phyloP scores from a whole-genome alignment of 805 yeast genomes.

The Saturnispora ahearnii region DNA sequence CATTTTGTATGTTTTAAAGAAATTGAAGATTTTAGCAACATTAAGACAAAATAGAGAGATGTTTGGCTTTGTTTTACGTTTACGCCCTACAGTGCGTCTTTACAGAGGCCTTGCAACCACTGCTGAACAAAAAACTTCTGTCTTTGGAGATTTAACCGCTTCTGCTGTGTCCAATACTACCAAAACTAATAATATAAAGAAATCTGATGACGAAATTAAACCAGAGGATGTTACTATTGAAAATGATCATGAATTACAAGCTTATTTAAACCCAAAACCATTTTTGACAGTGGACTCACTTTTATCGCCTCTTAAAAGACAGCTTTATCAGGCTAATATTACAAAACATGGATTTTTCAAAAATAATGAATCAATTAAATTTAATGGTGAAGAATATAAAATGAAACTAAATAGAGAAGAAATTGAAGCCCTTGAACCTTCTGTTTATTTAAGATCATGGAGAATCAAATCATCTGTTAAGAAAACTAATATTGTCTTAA shows the following conservation, averaged over 20 bases:
- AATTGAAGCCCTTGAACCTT: slow-evolving; percentile 76
- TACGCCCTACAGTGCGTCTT: not conserved
- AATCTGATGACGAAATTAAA: slow-evolving; percentile 11
- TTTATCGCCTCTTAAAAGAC: slow-evolving; percentile 62
- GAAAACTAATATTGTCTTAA: slow-evolving; percentile 71
- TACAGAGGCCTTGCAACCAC: slow-evolving; percentile 3
- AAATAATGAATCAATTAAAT: slow-evolving; percentile 43
- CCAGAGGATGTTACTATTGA: slow-evolving; percentile 21
- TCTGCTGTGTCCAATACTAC: slow-evolving; percentile 8
- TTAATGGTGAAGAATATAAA: slow-evolving; percentile 33
- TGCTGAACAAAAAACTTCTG: slow-evolving; percentile 16
- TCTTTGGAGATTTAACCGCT: slow-evolving; percentile 23
- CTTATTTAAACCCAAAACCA: slow-evolving; percentile 43
- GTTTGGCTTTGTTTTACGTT: not conserved
- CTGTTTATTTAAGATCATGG: slow-evolving; percentile 70
- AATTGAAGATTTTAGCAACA: not conserved
- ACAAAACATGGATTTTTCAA: slow-evolving; percentile 58
- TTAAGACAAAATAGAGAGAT: not conserved
- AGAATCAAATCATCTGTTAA: slow-evolving; percentile 83
- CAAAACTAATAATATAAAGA: not conserved
- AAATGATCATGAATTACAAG: slow-evolving; percentile 35
- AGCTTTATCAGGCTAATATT: slow-evolving; percentile 55
- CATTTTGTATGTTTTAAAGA: not conserved
- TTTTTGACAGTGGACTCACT: slow-evolving; percentile 45
- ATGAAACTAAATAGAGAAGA: slow-evolving; percentile 54